Conservation (phyloP, 441 rosid genomes). For the Capsella rubella region DNA sequence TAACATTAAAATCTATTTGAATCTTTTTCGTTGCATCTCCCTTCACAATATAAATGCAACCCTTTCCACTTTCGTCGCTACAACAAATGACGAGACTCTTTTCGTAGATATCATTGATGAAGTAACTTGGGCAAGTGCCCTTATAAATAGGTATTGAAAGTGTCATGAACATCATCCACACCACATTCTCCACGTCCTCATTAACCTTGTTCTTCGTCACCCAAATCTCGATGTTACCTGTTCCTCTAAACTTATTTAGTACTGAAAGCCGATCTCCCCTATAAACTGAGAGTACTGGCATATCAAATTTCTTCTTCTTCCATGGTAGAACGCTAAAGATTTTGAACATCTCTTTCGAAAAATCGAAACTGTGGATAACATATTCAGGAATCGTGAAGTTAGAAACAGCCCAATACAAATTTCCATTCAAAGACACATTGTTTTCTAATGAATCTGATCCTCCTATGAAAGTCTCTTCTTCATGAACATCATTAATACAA, state of each 20-base stretch:
- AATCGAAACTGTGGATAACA: not conserved
- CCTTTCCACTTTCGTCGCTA: not conserved
- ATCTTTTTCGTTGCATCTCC: not conserved
- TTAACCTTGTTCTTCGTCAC: not conserved
- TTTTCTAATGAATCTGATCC: not conserved
- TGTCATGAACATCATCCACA: not conserved
- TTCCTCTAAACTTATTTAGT: not conserved
- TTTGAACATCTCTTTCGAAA: not conserved
- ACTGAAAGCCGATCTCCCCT: constrained; percentile 1
- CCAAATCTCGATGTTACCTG: not conserved
- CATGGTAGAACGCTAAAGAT: not conserved
- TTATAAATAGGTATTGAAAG: not conserved
- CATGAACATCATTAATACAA: not conserved
- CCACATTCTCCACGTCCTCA: not conserved
- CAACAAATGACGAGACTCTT: constrained; percentile 11
- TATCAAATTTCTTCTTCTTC: not conserved
- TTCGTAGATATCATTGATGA: not conserved
- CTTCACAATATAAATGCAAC: not conserved
- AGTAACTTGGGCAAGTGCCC: not conserved
- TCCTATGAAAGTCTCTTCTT: not conserved
- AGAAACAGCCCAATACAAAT: constrained; percentile 1
- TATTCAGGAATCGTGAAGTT: not conserved
- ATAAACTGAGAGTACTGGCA: not conserved
- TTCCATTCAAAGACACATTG: not conserved
- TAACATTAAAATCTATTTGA: not conserved